These are phyloP conservation scores for Stemphylium beticola DNA, from an alignment of 2,329 filamentous ascomycete genomes.

Conservation along the genomic window DNA sequence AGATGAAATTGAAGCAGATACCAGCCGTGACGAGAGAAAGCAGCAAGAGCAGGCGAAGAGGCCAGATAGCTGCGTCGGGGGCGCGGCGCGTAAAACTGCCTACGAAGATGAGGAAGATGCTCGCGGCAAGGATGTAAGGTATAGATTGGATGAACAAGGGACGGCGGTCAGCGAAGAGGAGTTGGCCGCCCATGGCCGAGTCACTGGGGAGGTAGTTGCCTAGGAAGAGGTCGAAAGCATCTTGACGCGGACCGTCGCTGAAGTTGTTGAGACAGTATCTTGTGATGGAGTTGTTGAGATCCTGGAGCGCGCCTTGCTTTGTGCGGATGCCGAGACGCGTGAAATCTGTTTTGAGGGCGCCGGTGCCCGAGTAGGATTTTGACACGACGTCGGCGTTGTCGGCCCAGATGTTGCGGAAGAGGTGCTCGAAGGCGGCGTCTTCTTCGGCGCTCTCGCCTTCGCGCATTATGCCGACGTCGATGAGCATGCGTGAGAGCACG, in stretches of 20 bases:
- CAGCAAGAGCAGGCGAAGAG: slow-evolving; percentile 80
- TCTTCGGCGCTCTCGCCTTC: slow-evolving; percentile 80
- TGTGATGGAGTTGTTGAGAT: slow-evolving; percentile 85
- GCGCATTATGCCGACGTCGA: slow-evolving; percentile 79
- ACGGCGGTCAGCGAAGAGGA: slow-evolving; percentile 82
- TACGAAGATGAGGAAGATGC: slow-evolving; percentile 80
- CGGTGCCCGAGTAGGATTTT: slow-evolving; percentile 90
- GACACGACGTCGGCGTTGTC: slow-evolving; percentile 98
- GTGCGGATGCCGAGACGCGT: slow-evolving; percentile 93
- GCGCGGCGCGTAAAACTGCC: slow-evolving; percentile 73
- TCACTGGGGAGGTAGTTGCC: slow-evolving; percentile 81
- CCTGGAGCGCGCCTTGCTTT: slow-evolving; percentile 81
- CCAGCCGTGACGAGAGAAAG: slow-evolving; percentile 74
- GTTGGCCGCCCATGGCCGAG: slow-evolving; percentile 71
- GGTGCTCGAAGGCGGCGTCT: slow-evolving; percentile 80
- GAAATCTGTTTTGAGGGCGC: slow-evolving; percentile 96
- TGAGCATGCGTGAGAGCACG: slow-evolving; percentile 86
- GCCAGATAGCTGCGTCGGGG: slow-evolving; percentile 77
- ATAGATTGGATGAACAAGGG: slow-evolving; percentile 91
- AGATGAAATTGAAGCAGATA: slow-evolving; percentile 79
- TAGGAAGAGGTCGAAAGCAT: slow-evolving; percentile 93
- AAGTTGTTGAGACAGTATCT: slow-evolving; percentile 96
- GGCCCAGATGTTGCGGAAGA: slow-evolving; percentile 98
- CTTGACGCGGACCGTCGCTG: slow-evolving; percentile 88
- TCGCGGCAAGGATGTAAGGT: slow-evolving; percentile 87